A percentile compares a stretch with the other conserved stretches of the same genome.
Conservation (phyloP, 768 basidiomycete species). For the Asterophora parasitica region DNA sequence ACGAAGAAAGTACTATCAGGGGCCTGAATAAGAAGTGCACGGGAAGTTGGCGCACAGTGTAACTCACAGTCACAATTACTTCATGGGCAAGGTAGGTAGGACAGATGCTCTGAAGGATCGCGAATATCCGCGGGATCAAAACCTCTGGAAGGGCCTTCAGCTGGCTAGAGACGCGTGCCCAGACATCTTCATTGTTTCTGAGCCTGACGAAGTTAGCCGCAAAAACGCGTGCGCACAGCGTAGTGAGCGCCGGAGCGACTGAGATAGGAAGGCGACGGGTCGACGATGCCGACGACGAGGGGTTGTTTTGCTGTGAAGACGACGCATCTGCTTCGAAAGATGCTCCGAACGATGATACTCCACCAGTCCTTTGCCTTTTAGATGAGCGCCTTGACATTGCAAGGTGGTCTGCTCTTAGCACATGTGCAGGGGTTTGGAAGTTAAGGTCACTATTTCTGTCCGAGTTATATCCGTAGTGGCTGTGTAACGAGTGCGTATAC, state of each 20-base stretch:
- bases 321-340: constrained; percentile 41
- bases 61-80: constrained; percentile 50
- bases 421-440: too few relatives aligned
- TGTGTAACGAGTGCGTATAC: too few relatives aligned
- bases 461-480: too few relatives aligned
- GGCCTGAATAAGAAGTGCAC: not conserved
- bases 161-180: constrained; percentile 35
- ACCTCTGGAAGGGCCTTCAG: constrained; percentile 49
- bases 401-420: too few relatives aligned
- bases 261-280: constrained; percentile 32
- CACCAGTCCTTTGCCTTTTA: constrained; percentile 13
- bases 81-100: constrained; percentile 50
- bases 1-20: constrained; percentile 50
- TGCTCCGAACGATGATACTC: constrained; percentile 32
- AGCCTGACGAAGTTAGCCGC: constrained; percentile 39
- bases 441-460: too few relatives aligned
- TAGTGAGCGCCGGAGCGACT: constrained; percentile 39
- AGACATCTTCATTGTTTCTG: constrained; percentile 31
- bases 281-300: constrained; percentile 51
- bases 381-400: constrained; percentile 10
- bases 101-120: constrained; percentile 42
- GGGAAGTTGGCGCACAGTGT: not conserved
- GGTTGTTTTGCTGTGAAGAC: constrained; percentile 26
- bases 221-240: constrained; percentile 49
- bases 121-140: constrained; percentile 46